phyloP scores from a whole-genome alignment of 805 yeast species.

The Myxozyma lipomycoides region DNA sequence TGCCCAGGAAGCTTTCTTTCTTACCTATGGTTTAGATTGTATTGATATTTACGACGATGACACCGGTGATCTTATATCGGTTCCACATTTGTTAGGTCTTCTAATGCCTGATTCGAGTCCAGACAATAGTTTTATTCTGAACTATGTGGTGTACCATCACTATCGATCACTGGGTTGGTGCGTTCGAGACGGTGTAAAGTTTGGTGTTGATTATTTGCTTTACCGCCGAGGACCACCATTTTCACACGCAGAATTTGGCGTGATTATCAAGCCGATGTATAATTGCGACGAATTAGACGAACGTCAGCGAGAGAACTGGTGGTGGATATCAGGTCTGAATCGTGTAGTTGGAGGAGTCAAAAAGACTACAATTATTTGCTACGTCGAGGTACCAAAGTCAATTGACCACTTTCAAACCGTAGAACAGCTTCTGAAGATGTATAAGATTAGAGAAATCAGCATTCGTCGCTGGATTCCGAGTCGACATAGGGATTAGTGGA shows the following conservation, averaged over 20 bases:
- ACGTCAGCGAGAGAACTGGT: conserved; percentile 41
- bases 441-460: conserved; percentile 59
- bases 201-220: conserved; percentile 79
- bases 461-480: conserved; percentile 84
- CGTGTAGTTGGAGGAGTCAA: conserved; percentile 86
- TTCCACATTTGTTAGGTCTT: conserved; percentile 15
- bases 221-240: conserved; percentile 94
- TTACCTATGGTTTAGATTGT: conserved; percentile 54
- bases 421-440: conserved; percentile 41
- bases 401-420: conserved; percentile 33
- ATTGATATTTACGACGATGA: conserved; percentile 38
- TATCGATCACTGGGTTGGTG: conserved; percentile 92
- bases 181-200: conserved; percentile 84
- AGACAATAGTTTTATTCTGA: conserved; percentile 45
- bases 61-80: conserved; percentile 19
- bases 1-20: conserved; percentile 71
- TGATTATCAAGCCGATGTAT: conserved; percentile 47
- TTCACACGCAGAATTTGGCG: conserved; percentile 85
- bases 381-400: conserved; percentile 54
- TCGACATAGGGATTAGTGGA: conserved; percentile 63
- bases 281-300: background rate
- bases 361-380: conserved; percentile 67
- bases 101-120: conserved; percentile 34
- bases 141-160: conserved; percentile 78
- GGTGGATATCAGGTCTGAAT: conserved; percentile 63